Base-by-base conservation (phyloP, 805 yeast genomes). In the Clavispora carvajalis region DNA sequence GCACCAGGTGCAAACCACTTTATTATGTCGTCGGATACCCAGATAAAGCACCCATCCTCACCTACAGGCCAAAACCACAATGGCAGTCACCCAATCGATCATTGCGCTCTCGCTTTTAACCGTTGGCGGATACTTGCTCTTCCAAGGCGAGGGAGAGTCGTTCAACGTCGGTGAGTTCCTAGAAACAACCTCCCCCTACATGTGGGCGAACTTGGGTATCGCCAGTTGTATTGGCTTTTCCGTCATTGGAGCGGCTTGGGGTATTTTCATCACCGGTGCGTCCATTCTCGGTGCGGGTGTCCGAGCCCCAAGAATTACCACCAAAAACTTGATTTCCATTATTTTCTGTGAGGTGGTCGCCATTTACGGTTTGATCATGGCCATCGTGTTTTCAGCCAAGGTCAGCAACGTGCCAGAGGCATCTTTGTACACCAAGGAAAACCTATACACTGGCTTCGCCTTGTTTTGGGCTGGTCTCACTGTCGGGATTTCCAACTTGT, bases 311-410 rank as follows among this genome's bases (percentile, higher is more conserved):
- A 76, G 98, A 61, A 95, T 93, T 60, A 90, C 98, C 33, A 93
- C 99, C 40, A 93, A 93, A 73, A 93, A 93, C 63, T 77, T 93
- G 61, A 95, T 93, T 49, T 85, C 95, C 31, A 93, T 93, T 63
- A 95, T 93, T 69, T 93, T 93, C 74, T 93, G 99, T 75, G 99
- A 93, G 69, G 99, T 93, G 54, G 99, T 93, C 41, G 99, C 99
- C 51, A 93, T 93, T 61, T 93, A 93, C 61, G 99, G 99, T 3
- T 78, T 93, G 50, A 93, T 93, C 60, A 91, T 91, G 85, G 90
- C 97, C 26, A 93, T 93, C 74, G 98, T 93, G 31, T 93, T 93
- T 57, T 85, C 96, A 15, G 80, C 98, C 22, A 93, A 93, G 62
- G 73, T 93, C 53, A 70, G 79, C 23, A 73, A 80, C 22, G 89